Evolutionary conservation across 139 green algal genomes (phyloP).

Genomic region (Picochlorum sp.): DNA sequence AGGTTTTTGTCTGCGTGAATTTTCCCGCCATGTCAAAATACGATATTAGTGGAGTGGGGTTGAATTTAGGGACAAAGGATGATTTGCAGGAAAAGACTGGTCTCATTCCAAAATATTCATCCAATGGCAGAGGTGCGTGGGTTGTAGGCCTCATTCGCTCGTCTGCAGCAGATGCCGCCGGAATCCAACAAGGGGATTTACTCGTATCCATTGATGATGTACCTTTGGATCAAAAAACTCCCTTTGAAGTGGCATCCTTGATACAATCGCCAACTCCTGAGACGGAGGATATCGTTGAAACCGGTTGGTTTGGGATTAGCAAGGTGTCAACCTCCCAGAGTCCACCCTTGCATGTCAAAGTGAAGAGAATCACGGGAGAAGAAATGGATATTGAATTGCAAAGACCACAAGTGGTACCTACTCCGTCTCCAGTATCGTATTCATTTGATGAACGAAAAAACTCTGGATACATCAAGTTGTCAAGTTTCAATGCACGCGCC

Average conservation of each 20-base stretch:
- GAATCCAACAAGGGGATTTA: slow-evolving; percentile 75
- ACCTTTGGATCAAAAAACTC: slow-evolving; percentile 29
- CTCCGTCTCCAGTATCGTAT: not conserved
- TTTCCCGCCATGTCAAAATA: slow-evolving; percentile 84
- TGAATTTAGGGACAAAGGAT: slow-evolving; percentile 81
- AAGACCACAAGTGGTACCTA: slow-evolving; percentile 22
- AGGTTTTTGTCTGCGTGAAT: slow-evolving; percentile 79
- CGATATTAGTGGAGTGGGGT: slow-evolving; percentile 86
- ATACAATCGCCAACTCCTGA: slow-evolving; percentile 11
- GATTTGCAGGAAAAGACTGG: slow-evolving; percentile 65
- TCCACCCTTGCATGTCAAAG: slow-evolving; percentile 13
- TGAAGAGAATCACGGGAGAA: slow-evolving; percentile 35
- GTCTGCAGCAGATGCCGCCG: slow-evolving; percentile 57
- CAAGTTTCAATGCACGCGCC: slow-evolving; percentile 69
- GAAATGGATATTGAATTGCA: slow-evolving; percentile 21
- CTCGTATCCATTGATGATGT: slow-evolving; percentile 62
- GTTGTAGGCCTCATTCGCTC: slow-evolving; percentile 80
- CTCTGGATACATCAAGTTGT: slow-evolving; percentile 53
- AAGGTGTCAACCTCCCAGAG: not conserved
- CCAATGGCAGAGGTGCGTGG: slow-evolving; percentile 30
- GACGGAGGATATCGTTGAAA: not conserved
- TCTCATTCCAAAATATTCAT: not conserved
- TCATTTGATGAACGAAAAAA: not conserved
- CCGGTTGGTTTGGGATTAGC: not conserved
- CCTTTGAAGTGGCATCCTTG: slow-evolving; percentile 56